Percentiles rank a stretch among this genome's conserved stretches.
Conservation (phyloP, 306 rosid species). For the Adenanthera pavonina region DNA sequence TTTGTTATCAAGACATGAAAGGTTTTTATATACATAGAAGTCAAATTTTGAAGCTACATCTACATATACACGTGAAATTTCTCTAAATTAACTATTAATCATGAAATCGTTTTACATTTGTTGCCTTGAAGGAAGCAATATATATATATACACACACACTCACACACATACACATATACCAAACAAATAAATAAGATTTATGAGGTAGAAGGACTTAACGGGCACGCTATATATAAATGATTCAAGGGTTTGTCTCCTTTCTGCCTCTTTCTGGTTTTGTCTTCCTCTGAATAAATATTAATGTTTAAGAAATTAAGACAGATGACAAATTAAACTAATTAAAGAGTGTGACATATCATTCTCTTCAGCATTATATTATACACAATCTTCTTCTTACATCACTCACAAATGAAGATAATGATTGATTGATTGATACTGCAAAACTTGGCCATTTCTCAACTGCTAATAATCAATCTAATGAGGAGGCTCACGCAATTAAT, state of each 20-base stretch:
- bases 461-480: not conserved
- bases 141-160: too few relatives aligned
- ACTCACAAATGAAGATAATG: not conserved
- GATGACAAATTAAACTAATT: not conserved
- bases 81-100: not conserved
- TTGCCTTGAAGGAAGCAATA: not conserved
- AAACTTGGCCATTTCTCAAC: not conserved
- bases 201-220: not conserved
- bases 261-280: constrained; percentile 5
- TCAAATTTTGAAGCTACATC: not conserved
- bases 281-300: not conserved
- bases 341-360: not conserved
- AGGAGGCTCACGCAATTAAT: too few relatives aligned
- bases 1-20: not conserved
- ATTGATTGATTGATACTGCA: not conserved
- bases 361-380: too few relatives aligned
- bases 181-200: not conserved
- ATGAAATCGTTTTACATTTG: not conserved
- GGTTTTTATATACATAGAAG: not conserved
- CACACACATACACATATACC: too few relatives aligned
- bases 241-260: constrained; percentile 38
- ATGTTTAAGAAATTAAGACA: not conserved
- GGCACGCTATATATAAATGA: constrained; percentile 5
- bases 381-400: too few relatives aligned
- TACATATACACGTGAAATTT: not conserved